Evolutionary conservation across 2,329 filamentous ascomycete genomes (phyloP), one percentile per base, ranked within the genome.

Genomic region (Reticulascus tulasneorum): DNA sequence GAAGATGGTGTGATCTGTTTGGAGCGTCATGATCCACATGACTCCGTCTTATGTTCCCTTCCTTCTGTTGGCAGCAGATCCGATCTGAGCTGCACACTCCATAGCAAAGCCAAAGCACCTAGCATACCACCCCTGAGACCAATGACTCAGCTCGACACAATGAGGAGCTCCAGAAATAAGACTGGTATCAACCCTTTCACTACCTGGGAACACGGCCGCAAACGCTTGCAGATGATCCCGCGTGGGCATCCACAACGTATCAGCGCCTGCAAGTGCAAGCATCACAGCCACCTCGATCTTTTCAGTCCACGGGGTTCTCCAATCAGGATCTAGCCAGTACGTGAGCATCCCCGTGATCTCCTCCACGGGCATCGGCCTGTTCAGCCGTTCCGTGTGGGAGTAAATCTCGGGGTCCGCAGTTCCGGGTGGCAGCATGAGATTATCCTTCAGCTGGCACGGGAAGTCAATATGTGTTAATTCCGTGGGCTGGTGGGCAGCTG

Each of bases 51-150:
- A n/a, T n/a, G n/a, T n/a, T n/a, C n/a, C n/a, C n/a, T n/a, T n/a
- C n/a, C n/a, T n/a, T n/a, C n/a, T n/a, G n/a, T n/a, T n/a, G n/a
- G n/a, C n/a, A n/a, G n/a, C n/a, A n/a, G n/a, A n/a, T n/a, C n/a
- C n/a, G n/a, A n/a, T n/a, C n/a, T n/a, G n/a, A 23, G 30, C 19
- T n/a, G 41, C 38, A 38, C 38, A 44, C 22, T 45, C 45, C 9
- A 42, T 10, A 17, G 38, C 44, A 36, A 46, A 48, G 2, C 46
- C 46, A 36, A 48, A 48, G 21, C 40, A 37, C n/a, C 40, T 29
- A 16, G 44, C 44, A 44, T 48, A 48, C 44, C 46, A 48, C 7
- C 46, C 42, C 11, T 40, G 39, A 5, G 33, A 26, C 42, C 42
- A 48, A 27, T 40, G 37, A 21, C 44, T 47, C 24, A 48, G 29